Base-by-base conservation (phyloP, 2,329 filamentous ascomycete species). In the Fusarium sp. region DNA sequence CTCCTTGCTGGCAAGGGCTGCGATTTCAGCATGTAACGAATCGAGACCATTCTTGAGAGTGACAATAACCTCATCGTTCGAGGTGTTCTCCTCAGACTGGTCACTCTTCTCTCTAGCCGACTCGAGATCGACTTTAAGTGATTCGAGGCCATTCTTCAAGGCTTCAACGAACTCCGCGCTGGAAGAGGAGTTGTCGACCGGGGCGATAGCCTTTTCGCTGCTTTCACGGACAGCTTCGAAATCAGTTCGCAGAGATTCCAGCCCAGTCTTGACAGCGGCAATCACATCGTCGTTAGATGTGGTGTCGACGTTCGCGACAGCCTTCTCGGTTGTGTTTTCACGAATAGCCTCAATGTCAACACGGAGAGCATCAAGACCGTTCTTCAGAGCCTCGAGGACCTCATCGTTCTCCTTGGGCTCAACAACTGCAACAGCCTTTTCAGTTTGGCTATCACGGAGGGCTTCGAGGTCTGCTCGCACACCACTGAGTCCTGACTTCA, bases 21-120 rank as follows among this genome's bases (percentile, higher is more conserved):
- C 61, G 7, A 94, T 92, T 53, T 97, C 93, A 3, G 87, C 85
- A 55, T 90, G 90, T 23, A 97, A 84, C 43, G 85, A 85, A 42
- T 90, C 88, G 11, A 97, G 83, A 0, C 93, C 93, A n/a, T 89
- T 87, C 77, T 92, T 95, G 56, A 97, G 84, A 0, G 92, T 92
- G 62, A 97, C 92, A 1, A 97, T 83, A 48, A 97, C 93, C 78
- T 97, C 93, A 66, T 95, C 92, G 60, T 91, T 93, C 49, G 92
- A 87, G 2, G 90, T 92, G 78, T 93, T 86, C 69, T 95, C 93
- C 0, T 88, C 82, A 5, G 61, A 48, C n/a, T 59, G 71, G 30
- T 88, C 82, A 5, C 92, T 90, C 78, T 91, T 81, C n/a, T 89
- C 87, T 18, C 91, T 90, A 27, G 97, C 60, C 7, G 61, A 56